Conservation (phyloP, 306 rosid genomes). For the Leucaena leucocephala region DNA sequence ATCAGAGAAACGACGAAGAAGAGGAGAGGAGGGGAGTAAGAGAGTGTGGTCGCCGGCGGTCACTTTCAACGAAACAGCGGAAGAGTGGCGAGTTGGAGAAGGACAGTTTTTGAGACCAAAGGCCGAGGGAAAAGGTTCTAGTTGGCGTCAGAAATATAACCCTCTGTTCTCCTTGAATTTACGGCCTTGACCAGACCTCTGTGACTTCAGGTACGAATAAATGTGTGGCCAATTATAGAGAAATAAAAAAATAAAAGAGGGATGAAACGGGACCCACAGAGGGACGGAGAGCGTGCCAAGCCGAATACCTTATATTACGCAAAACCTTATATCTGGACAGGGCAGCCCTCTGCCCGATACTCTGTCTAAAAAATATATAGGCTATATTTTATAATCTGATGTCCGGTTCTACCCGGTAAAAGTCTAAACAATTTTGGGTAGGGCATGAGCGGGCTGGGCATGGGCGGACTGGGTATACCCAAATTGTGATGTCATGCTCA, state of each 20-base stretch:
- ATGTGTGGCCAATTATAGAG: background rate
- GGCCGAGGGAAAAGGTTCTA: constrained; percentile 14
- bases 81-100: constrained; percentile 1
- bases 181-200: constrained; percentile 31
- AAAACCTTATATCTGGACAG: background rate
- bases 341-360: too few relatives aligned
- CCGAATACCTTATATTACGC: background rate
- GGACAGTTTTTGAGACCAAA: constrained; percentile 25
- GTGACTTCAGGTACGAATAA: background rate
- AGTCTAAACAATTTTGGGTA: too few relatives aligned
- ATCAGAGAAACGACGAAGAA: background rate
- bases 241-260: background rate
- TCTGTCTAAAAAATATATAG: too few relatives aligned
- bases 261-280: background rate
- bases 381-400: too few relatives aligned
- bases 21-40: background rate
- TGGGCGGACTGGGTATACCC: too few relatives aligned
- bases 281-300: background rate
- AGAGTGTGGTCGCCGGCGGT: constrained; percentile 46
- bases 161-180: constrained; percentile 34
- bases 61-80: constrained; percentile 30
- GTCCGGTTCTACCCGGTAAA: too few relatives aligned
- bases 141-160: constrained; percentile 28
- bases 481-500: too few relatives aligned
- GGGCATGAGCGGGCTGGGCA: too few relatives aligned